Evolutionary conservation across 2,329 filamentous ascomycete genomes (phyloP).

Genomic region (Aspergillus fructus): DNA sequence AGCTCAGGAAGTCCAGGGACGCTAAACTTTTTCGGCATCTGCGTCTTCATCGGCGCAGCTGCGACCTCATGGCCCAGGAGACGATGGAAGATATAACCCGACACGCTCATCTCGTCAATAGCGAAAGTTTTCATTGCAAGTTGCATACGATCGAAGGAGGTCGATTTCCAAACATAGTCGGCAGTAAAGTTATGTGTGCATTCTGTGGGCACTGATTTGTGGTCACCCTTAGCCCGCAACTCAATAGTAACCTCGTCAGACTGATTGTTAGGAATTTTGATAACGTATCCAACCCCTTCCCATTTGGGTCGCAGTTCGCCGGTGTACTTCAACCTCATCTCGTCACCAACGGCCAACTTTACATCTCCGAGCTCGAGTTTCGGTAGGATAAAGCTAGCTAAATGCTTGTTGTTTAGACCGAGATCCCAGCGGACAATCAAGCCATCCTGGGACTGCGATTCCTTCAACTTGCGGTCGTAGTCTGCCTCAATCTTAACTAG

Average conservation of each 20-base stretch:
- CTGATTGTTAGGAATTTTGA: slow-evolving; percentile 99
- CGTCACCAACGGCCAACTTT: slow-evolving; percentile 94
- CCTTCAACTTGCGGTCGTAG: slow-evolving; percentile 98
- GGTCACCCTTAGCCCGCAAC: slow-evolving; percentile 87
- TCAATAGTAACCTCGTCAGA: slow-evolving; percentile 97
- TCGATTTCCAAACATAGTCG: slow-evolving; percentile 99
- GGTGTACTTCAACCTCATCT: slow-evolving; percentile 96
- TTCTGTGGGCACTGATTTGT: slow-evolving; percentile 93
- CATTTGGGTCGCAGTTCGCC: slow-evolving; percentile 88
- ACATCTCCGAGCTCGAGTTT: slow-evolving; percentile 98
- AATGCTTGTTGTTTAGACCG: slow-evolving; percentile 94
- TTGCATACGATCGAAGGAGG: slow-evolving; percentile 98
- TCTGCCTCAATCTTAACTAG: slow-evolving; percentile 99
- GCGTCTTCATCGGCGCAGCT: slow-evolving; percentile 90
- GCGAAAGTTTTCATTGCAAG: slow-evolving; percentile 99
- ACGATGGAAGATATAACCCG: slow-evolving; percentile 97
- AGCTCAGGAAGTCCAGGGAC: slow-evolving; percentile 91
- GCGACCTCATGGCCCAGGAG: slow-evolving; percentile 93
- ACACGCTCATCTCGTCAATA: slow-evolving; percentile 96
- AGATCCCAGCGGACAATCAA: slow-evolving; percentile 91
- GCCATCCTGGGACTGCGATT: slow-evolving; percentile 96
- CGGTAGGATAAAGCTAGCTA: slow-evolving; percentile 91
- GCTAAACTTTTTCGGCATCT: slow-evolving; percentile 94
- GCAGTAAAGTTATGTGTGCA: slow-evolving; percentile 97
- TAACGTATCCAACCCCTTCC: slow-evolving; percentile 98